Evolutionary conservation across 306 rosid genomes (phyloP).

Genomic region (Quercus ilex): DNA sequence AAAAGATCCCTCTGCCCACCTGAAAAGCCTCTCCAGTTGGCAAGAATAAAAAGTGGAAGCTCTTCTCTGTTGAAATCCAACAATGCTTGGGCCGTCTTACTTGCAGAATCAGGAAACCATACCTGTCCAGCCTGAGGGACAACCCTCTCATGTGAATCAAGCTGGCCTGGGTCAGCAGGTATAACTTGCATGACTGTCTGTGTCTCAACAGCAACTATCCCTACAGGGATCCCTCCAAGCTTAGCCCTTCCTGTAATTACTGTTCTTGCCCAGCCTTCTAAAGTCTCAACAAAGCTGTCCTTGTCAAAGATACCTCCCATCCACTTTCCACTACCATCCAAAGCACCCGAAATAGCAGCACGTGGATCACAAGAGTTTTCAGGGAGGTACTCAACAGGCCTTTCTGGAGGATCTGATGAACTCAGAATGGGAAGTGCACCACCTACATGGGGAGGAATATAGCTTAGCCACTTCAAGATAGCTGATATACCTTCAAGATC

Average conservation of each 20-base stretch:
- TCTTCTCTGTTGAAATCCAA: slow-evolving; percentile 94
- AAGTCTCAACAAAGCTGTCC: slow-evolving; percentile 95
- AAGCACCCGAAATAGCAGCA: slow-evolving; percentile 74
- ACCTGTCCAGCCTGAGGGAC: slow-evolving; percentile 99
- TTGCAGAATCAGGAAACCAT: slow-evolving; percentile 97
- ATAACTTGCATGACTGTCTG: slow-evolving; percentile 97
- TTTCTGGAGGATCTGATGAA: slow-evolving; percentile 86
- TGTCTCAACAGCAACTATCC: slow-evolving; percentile 92
- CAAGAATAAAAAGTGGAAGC: slow-evolving; percentile 92
- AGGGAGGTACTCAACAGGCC: slow-evolving; percentile 78
- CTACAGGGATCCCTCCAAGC: slow-evolving; percentile 98
- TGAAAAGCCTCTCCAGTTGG: slow-evolving; percentile 98
- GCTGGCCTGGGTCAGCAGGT: slow-evolving; percentile 99
- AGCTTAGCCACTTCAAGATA: slow-evolving; percentile 95
- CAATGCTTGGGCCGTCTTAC: slow-evolving; percentile 92
- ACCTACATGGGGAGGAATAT: slow-evolving; percentile 78
- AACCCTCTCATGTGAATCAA: slow-evolving; percentile 92
- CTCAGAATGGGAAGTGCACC: slow-evolving; percentile 79
- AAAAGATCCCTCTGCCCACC: slow-evolving; percentile 99
- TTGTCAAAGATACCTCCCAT: slow-evolving; percentile 92
- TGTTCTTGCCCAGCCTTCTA: slow-evolving; percentile 99
- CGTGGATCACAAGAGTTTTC: slow-evolving; percentile 97
- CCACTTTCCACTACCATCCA: slow-evolving; percentile 71
- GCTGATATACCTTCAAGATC: slow-evolving; percentile 97
- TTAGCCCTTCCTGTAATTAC: slow-evolving; percentile 99